Conservation (phyloP, 2,329 filamentous ascomycete species). For the Bipolaris gigantea region DNA sequence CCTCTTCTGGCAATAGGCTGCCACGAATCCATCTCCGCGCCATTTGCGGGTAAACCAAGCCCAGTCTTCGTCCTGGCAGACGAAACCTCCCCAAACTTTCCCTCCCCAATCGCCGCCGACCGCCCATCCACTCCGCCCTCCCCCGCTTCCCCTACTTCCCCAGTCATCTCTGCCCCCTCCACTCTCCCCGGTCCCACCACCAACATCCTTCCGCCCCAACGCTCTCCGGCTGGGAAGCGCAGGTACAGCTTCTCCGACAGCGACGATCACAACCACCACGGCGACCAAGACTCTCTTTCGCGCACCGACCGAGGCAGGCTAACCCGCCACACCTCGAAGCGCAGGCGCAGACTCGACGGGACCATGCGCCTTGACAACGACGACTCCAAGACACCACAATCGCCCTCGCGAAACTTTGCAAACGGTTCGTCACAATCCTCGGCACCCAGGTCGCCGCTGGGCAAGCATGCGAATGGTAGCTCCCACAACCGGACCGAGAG, state of each 20-base stretch:
- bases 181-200: slow-evolving; percentile 23
- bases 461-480: slow-evolving; percentile 48
- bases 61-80: slow-evolving; percentile 69
- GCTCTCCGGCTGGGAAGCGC: slow-evolving; percentile 33
- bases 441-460: slow-evolving; percentile 36
- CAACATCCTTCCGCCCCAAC: slow-evolving; percentile 20
- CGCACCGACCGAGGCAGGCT: slow-evolving; percentile 32
- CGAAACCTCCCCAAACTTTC: slow-evolving; percentile 60
- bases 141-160: slow-evolving; percentile 15
- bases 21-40: slow-evolving; percentile 30
- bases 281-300: slow-evolving; percentile 17
- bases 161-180: slow-evolving; percentile 13
- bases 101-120: slow-evolving; percentile 69
- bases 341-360: slow-evolving; percentile 46
- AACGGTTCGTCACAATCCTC: slow-evolving; percentile 47
- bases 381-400: slow-evolving; percentile 44
- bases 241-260: slow-evolving; percentile 38
- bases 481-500: slow-evolving; percentile 44
- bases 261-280: slow-evolving; percentile 32
- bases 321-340: slow-evolving; percentile 47
- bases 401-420: slow-evolving; percentile 41
- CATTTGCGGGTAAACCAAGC: slow-evolving; percentile 38
- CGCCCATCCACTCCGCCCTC: slow-evolving; percentile 55
- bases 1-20: slow-evolving; percentile 26
- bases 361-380: slow-evolving; percentile 50